Evolutionary conservation across 2,329 filamentous ascomycete genomes (phyloP).

Genomic region (Diaporthe caulivora): DNA sequence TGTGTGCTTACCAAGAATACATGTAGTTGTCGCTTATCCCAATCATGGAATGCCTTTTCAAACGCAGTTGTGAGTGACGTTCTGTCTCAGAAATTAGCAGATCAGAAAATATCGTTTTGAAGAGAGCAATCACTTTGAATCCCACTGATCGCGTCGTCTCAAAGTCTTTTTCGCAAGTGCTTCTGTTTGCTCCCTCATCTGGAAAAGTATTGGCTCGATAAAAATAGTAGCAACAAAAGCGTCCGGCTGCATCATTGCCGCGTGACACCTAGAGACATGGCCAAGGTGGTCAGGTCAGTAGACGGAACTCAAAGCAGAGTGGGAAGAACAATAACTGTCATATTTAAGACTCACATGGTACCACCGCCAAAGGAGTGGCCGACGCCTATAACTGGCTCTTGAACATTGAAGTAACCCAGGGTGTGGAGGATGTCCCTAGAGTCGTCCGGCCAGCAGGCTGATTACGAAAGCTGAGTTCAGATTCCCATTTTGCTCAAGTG

Average conservation of each 20-base stretch:
- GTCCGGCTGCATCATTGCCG: conserved; percentile 32
- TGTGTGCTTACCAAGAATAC: conserved; percentile 23
- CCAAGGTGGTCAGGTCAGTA: neutral
- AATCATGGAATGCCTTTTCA: conserved; percentile 8
- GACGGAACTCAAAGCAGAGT: neutral
- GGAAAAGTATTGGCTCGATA: conserved; percentile 35
- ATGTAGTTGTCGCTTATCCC: conserved; percentile 31
- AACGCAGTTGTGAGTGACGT: neutral
- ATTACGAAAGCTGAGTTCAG: neutral
- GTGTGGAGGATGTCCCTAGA: conserved; percentile 34
- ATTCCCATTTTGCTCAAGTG: neutral
- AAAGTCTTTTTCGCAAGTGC: conserved; percentile 24
- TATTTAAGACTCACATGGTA: conserved; percentile 24
- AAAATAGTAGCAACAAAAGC: conserved; percentile 30
- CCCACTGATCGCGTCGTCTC: conserved; percentile 25
- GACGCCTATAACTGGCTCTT: conserved; percentile 32
- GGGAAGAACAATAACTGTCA: neutral
- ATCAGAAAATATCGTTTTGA: neutral
- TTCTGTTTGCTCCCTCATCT: conserved; percentile 33
- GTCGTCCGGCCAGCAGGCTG: conserved; percentile 35
- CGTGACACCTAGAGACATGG: conserved; percentile 24
- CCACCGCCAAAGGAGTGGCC: conserved; percentile 37
- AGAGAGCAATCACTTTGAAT: conserved; percentile 23
- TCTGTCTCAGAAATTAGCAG: neutral
- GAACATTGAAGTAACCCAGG: conserved; percentile 8